Evolutionary conservation across 345 rosid species (phyloP), one percentile per base, ranked within the genome.

Genomic region (Aurinia saxatilis): DNA sequence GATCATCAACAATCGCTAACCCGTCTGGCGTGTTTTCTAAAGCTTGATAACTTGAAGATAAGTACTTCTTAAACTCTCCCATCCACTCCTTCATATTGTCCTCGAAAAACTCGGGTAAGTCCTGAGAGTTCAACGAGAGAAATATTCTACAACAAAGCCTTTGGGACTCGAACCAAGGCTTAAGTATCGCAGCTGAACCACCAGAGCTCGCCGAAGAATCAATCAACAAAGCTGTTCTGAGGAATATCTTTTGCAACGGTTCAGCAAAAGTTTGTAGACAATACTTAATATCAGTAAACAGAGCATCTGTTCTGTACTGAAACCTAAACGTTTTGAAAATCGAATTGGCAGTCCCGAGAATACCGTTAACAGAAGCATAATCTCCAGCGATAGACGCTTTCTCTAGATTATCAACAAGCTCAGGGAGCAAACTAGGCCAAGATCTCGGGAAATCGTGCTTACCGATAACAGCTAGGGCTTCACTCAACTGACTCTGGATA

Each of bases 81-180:
- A 93, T 93, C 99, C 99, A 93, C 62, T 85, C 88, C 2, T 61
- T 73, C 96, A 90, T 93, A 64, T 93, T 87, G 70, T 93, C 99
- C 83, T 93, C 99, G 25, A 93, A 93, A 63, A 77, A 93, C 80
- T 90, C 99, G 0, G 99, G 97, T 75, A 93, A 57, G 35, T 93
- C 99, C 73, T 85, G 93, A 70, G 80, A 90, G 67, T 93, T 93
- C 74, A 93, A 55, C 1, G 97, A 90, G 66, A 72, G 87, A 61
- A 93, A 93, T 54, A 90, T 80, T 64, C 96, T 81, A 74, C 91
- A 93, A 50, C 99, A 93, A 51, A 90, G 72, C 73, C 79, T 84
- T 68, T 87, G 97, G 0, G 95, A 89, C 80, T 90, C 96, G 3
- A 90, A 81, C n/a, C 84, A 55, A 0, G 87, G 80, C 72, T 77